Percentiles rank a stretch among this genome's conserved stretches.
These are phyloP conservation scores for Salisapilia sapeloensis DNA, from an alignment of 352 stramenopile species.

Conservation along the genomic window DNA sequence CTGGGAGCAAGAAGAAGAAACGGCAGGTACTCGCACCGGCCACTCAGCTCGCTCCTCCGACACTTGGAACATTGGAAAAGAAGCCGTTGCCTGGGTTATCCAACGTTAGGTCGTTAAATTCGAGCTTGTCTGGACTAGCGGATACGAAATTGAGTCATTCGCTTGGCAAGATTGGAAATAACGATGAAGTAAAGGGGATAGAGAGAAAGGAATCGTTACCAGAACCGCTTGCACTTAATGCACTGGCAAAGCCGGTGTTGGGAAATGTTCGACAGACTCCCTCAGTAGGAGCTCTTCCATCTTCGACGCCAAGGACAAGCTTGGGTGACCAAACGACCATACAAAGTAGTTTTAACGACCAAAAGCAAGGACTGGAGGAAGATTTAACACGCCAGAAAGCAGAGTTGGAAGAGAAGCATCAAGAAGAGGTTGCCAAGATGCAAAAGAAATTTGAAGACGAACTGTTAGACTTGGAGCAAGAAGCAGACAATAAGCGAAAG, in stretches of 20 bases:
- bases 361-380: slow-evolving; percentile 24
- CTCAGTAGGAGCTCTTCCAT: slow-evolving; percentile 4
- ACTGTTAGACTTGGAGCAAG: slow-evolving; percentile 26
- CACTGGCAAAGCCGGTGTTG: slow-evolving; percentile 33
- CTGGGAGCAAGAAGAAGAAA: slow-evolving; percentile 43
- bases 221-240: slow-evolving; percentile 9
- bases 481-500: slow-evolving; percentile 36
- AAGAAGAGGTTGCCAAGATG: slow-evolving; percentile 14
- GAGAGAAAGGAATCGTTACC: too few relatives aligned
- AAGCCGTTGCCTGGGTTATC: slow-evolving; percentile 38
- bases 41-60: slow-evolving; percentile 23
- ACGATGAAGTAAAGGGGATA: too few relatives aligned
- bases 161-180: slow-evolving; percentile 9
- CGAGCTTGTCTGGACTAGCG: too few relatives aligned
- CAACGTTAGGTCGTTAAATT: too few relatives aligned
- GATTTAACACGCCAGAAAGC: slow-evolving; percentile 17
- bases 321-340: slow-evolving; percentile 13
- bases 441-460: slow-evolving; percentile 30
- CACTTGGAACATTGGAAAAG: slow-evolving; percentile 38
- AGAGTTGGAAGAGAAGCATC: slow-evolving; percentile 19
- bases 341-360: slow-evolving; percentile 18
- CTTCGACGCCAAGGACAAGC: slow-evolving; percentile 15
- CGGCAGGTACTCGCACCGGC: slow-evolving; percentile 11
- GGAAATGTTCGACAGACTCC: slow-evolving; percentile 10
- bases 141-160: slow-evolving; percentile 5